Evolutionary conservation across 345 rosid species (phyloP).

Genomic region (Toxicodendron radicans): DNA sequence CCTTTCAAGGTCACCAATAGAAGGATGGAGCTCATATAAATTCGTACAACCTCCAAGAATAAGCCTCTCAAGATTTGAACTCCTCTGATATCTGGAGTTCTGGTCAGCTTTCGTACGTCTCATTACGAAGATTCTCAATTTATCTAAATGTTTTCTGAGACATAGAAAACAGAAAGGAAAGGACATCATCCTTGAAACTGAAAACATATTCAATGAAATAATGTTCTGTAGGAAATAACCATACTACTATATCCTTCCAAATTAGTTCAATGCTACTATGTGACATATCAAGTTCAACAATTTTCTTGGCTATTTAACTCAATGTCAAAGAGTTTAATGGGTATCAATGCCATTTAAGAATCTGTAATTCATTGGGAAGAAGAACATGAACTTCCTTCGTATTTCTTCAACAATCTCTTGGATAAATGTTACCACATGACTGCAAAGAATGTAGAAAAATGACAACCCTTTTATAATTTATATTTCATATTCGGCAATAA

Average conservation of each 20-base stretch:
- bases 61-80: constrained; percentile 17
- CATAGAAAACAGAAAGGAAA: not conserved
- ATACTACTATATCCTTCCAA: constrained; percentile 6
- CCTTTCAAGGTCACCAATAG: constrained; percentile 17
- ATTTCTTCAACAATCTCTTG: constrained; percentile 20
- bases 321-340: constrained; percentile 8
- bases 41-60: constrained; percentile 17
- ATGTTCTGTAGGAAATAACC: not conserved
- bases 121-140: constrained; percentile 2
- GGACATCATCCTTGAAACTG: not conserved
- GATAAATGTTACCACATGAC: constrained; percentile 23
- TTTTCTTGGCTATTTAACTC: constrained; percentile 11
- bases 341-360: constrained; percentile 16
- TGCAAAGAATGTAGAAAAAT: not conserved
- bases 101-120: constrained; percentile 9
- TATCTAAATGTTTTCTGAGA: not conserved
- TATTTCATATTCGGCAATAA: not conserved
- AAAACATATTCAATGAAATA: not conserved
- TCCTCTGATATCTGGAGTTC: constrained; percentile 14
- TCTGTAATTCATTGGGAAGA: constrained; percentile 8
- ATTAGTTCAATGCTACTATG: constrained; percentile 10
- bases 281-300: constrained; percentile 20
- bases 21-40: constrained; percentile 21
- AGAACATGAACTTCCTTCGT: no score
- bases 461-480: not conserved